Percentiles rank a stretch among this genome's conserved stretches.
phyloP scores from a whole-genome alignment of 768 basidiomycete species.

The Termitomyces sp. region DNA sequence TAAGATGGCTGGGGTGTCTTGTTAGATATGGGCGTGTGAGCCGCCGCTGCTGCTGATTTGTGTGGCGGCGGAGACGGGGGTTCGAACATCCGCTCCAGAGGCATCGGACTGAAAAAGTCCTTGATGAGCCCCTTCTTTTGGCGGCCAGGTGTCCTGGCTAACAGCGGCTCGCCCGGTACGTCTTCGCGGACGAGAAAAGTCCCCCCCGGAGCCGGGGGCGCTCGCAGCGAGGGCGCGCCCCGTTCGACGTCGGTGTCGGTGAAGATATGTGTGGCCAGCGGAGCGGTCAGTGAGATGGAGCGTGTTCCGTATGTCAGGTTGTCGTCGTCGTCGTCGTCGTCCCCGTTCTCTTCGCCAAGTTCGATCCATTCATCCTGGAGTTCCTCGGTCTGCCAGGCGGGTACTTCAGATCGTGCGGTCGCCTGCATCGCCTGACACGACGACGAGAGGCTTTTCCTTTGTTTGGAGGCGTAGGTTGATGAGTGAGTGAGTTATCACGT shows the following conservation, averaged over 20 bases:
- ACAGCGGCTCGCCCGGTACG: constrained; percentile 43
- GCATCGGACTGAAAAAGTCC: constrained; percentile 84
- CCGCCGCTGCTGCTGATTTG: constrained; percentile 12
- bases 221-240: constrained; percentile 20
- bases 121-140: constrained; percentile 58
- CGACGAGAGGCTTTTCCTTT: constrained; percentile 1
- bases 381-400: constrained; percentile 87
- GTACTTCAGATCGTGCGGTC: constrained; percentile 21
- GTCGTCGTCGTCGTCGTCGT: constrained; percentile 23
- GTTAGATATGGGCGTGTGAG: constrained; percentile 11
- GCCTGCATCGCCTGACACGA: constrained; percentile 26
- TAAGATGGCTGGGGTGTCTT: constrained; percentile 4
- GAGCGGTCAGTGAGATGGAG: constrained; percentile 55
- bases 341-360: constrained; percentile 36
- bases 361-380: constrained; percentile 92
- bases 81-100: constrained; percentile 89
- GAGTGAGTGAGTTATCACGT: constrained; percentile 12
- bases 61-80: constrained; percentile 87
- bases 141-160: constrained; percentile 63
- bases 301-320: constrained; percentile 41
- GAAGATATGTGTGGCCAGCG: constrained; percentile 47
- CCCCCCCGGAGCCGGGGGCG: constrained; percentile 36
- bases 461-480: no score
- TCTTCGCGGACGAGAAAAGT: constrained; percentile 78
- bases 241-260: constrained; percentile 34